Conservation (phyloP, 2,329 filamentous ascomycete genomes). For the Botrytis deweyae region DNA sequence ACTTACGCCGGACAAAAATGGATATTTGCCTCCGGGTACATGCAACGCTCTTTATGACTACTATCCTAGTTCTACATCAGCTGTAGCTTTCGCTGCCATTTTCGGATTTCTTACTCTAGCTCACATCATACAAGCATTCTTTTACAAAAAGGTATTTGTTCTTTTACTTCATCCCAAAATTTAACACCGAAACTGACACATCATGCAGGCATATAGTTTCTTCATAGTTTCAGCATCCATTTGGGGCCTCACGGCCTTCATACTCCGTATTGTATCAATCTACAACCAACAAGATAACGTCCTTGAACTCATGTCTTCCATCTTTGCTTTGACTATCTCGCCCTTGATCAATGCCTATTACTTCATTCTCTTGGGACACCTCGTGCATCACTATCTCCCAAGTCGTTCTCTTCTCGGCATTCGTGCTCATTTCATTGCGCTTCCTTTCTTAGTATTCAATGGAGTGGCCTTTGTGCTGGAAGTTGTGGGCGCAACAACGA, state of each 20-base stretch:
- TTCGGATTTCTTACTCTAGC: conserved; percentile 40
- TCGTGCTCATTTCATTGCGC: neutral
- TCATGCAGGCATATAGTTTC: neutral
- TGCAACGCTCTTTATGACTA: conserved; percentile 43
- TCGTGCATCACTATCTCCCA: conserved; percentile 42
- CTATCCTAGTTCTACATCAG: conserved; percentile 42
- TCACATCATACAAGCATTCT: conserved; percentile 42
- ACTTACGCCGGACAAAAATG: conserved; percentile 18
- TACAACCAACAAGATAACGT: conserved; percentile 40
- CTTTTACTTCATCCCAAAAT: neutral
- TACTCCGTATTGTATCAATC: conserved; percentile 43
- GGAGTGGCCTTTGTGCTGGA: neutral
- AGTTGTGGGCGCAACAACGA: neutral
- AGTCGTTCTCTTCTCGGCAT: neutral
- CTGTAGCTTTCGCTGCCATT: conserved; percentile 41
- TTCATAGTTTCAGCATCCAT: conserved; percentile 42
- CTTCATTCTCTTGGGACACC: conserved; percentile 39
- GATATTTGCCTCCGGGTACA: conserved; percentile 38
- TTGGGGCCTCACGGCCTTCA: conserved; percentile 46
- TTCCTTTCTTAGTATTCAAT: neutral
- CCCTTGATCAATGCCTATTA: conserved; percentile 40
- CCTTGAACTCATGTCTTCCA: conserved; percentile 40
- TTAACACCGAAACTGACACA: neutral
- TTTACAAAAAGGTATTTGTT: conserved; percentile 39
- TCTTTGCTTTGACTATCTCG: conserved; percentile 45